phyloP scores from a whole-genome alignment of 1,139 yeast genomes.

The Scheffersomyces parashehatae region DNA sequence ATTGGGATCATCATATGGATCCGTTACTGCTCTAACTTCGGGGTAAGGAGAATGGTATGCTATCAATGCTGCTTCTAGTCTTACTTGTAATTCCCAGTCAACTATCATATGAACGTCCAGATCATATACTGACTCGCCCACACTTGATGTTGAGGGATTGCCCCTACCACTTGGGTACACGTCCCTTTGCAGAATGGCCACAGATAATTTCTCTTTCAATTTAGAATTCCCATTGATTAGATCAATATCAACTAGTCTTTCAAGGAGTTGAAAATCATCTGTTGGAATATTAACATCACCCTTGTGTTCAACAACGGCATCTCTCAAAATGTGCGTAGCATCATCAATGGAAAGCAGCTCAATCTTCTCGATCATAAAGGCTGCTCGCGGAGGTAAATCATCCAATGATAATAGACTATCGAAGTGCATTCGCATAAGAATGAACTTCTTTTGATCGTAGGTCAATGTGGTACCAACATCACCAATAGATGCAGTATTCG shows the following conservation, averaged over 20 bases:
- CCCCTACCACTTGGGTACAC: no score
- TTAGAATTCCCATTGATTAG: no score
- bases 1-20: slow-evolving; percentile 12
- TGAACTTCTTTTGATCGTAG: no score
- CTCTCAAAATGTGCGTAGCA: slow-evolving; percentile 19
- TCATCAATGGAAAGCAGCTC: slow-evolving; percentile 15
- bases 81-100: slow-evolving; percentile 17
- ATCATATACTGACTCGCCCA: no score
- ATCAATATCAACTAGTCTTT: slow-evolving; percentile 6
- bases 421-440: no score
- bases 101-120: not conserved
- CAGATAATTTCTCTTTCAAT: no score
- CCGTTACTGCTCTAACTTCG: slow-evolving; percentile 21
- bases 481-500: slow-evolving; percentile 21
- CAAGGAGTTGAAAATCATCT: slow-evolving; percentile 13
- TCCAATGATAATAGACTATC: slow-evolving; percentile 15
- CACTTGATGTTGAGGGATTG: no score
- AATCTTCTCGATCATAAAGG: slow-evolving; percentile 23
- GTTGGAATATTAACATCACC: slow-evolving; percentile 27
- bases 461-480: slow-evolving; percentile 23
- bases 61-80: slow-evolving; percentile 29
- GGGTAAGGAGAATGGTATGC: slow-evolving; percentile 38
- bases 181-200: no score
- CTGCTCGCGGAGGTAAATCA: slow-evolving; percentile 30
- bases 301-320: slow-evolving; percentile 17